Evolutionary conservation across 768 basidiomycete genomes (phyloP).

Genomic region (Daedalea quercina): DNA sequence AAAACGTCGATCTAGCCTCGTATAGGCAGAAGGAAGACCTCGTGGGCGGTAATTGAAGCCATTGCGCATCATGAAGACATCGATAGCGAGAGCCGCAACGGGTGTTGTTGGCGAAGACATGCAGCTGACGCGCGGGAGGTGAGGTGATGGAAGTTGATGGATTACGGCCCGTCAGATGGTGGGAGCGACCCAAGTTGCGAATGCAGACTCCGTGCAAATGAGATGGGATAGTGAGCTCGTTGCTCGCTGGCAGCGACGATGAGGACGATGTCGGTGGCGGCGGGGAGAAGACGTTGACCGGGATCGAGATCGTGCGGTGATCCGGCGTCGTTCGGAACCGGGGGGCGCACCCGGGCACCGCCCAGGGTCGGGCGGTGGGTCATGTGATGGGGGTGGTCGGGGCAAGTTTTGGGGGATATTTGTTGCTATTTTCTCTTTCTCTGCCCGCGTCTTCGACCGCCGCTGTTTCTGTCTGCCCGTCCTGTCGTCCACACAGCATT

Average conservation of each 20-base stretch:
- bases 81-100: not conserved
- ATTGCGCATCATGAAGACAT: not conserved
- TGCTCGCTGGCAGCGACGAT: too few relatives aligned
- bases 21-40: not conserved
- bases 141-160: not conserved
- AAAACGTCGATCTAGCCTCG: not conserved
- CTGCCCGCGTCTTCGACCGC: not conserved
- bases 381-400: not conserved
- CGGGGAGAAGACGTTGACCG: too few relatives aligned
- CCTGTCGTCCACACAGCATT: not conserved
- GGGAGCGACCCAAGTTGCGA: too few relatives aligned
- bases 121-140: not conserved
- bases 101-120: not conserved
- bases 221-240: too few relatives aligned
- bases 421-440: not conserved
- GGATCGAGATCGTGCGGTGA: not conserved
- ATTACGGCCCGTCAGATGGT: not conserved
- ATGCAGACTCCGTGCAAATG: too few relatives aligned
- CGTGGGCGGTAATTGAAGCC: not conserved
- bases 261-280: too few relatives aligned
- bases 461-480: not conserved
- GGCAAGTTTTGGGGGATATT: not conserved
- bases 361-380: not conserved
- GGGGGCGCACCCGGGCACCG: not conserved
- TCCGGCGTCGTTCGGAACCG: not conserved